phyloP scores from a whole-genome alignment of 805 yeast species.

The Metschnikowia cerradonensis region DNA sequence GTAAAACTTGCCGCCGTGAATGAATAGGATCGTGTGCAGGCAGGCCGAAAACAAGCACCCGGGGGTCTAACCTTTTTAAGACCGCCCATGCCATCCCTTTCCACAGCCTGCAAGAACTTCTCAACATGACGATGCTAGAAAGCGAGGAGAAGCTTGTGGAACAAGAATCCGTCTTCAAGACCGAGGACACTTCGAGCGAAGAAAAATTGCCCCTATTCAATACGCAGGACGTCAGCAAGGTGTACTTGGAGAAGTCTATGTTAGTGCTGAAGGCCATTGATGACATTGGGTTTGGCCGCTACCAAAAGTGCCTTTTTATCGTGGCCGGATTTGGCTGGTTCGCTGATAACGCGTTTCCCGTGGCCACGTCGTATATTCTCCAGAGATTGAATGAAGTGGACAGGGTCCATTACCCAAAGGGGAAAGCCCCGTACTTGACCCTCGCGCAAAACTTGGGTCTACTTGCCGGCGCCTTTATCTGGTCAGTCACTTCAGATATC shows the following conservation, averaged over 20 bases:
- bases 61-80: too few species aligned
- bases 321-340: slow-evolving; percentile 32
- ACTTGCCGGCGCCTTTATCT: slow-evolving; percentile 23
- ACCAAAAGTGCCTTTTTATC: slow-evolving; percentile 22
- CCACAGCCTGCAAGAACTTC: too few species aligned
- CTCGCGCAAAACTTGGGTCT: slow-evolving; percentile 34
- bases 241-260: slow-evolving; percentile 17
- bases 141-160: background rate
- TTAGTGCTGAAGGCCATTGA: slow-evolving; percentile 41
- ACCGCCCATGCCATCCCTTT: too few species aligned
- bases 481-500: slow-evolving; percentile 23
- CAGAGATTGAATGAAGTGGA: slow-evolving; percentile 29
- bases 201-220: slow-evolving; percentile 8
- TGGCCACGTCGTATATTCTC: slow-evolving; percentile 31
- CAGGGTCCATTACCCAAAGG: slow-evolving; percentile 34
- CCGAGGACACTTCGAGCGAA: background rate
- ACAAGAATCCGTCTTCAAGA: background rate
- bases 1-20: too few species aligned
- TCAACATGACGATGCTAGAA: background rate
- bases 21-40: too few species aligned
- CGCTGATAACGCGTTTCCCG: slow-evolving; percentile 40
- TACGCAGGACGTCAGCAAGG: slow-evolving; percentile 10
- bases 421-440: slow-evolving; percentile 33
- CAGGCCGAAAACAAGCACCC: too few species aligned
- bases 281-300: slow-evolving; percentile 32